phyloP scores from a whole-genome alignment of 768 basidiomycete genomes.

The Phanerodontia chrysosporium region DNA sequence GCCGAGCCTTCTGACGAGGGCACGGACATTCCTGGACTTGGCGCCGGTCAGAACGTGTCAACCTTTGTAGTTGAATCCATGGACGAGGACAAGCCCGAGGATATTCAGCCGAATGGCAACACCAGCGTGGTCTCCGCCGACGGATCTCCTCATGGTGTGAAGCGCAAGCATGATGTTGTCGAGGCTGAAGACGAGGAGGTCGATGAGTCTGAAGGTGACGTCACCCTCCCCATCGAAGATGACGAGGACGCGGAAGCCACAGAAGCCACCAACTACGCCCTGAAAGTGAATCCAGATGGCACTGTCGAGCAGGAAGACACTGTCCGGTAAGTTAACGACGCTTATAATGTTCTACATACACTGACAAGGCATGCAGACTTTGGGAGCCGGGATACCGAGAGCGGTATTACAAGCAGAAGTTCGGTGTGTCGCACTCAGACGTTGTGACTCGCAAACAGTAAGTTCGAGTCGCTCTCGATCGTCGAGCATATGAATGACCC shows the following conservation, averaged over 20 bases:
- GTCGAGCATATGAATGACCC: not conserved
- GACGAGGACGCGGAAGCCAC: slow-evolving; percentile 38
- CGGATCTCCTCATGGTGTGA: slow-evolving; percentile 31
- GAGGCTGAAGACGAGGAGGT: slow-evolving; percentile 35
- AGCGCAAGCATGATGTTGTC: slow-evolving; percentile 43
- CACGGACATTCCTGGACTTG: slow-evolving; percentile 23
- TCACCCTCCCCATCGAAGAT: slow-evolving; percentile 40
- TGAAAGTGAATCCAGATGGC: slow-evolving; percentile 86
- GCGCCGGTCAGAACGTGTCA: slow-evolving; percentile 10
- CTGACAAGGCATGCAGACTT: slow-evolving; percentile 45
- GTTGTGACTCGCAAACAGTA: slow-evolving; percentile 69
- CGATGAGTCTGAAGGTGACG: slow-evolving; percentile 14
- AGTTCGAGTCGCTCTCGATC: not conserved
- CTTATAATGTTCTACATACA: not conserved
- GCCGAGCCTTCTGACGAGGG: slow-evolving; percentile 15
- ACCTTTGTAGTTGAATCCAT: slow-evolving; percentile 9
- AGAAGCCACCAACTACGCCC: slow-evolving; percentile 40
- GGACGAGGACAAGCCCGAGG: slow-evolving; percentile 15
- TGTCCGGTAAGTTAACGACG: slow-evolving; percentile 63
- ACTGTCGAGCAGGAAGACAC: slow-evolving; percentile 93
- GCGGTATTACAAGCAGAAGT: slow-evolving; percentile 93
- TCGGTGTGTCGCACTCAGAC: slow-evolving; percentile 71
- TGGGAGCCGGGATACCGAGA: slow-evolving; percentile 97
- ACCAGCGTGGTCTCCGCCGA: slow-evolving; percentile 31
- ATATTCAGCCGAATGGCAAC: not conserved